Evolutionary conservation across 164 flowering plant species (phyloP).

Genomic region (Houttuynia cordata): DNA sequence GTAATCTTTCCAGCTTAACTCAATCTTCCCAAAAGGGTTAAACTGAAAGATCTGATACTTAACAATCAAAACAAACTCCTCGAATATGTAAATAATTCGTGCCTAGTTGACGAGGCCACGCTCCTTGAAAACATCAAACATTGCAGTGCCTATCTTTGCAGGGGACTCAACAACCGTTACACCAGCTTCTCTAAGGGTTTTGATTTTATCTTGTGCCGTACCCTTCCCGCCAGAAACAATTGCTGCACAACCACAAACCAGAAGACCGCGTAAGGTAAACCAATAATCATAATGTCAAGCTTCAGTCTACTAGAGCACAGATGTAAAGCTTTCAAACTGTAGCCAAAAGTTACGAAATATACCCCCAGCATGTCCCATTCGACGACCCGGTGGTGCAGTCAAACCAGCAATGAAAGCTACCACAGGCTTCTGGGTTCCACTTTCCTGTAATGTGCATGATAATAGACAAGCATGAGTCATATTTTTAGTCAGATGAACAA

Average conservation of each 20-base stretch:
- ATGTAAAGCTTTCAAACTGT: neutral
- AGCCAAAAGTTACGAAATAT: neutral
- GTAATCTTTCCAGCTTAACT: neutral
- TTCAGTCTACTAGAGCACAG: neutral
- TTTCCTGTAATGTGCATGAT: slow-evolving; percentile 46
- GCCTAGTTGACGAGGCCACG: slow-evolving; percentile 49
- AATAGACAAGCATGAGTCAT: slow-evolving; percentile 2
- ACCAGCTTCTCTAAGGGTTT: slow-evolving; percentile 80
- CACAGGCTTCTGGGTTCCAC: slow-evolving; percentile 87
- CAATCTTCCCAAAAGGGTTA: neutral
- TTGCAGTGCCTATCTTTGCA: slow-evolving; percentile 78
- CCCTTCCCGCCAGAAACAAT: slow-evolving; percentile 99
- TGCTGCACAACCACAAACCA: slow-evolving; percentile 35
- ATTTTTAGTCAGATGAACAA: neutral
- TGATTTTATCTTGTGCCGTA: slow-evolving; percentile 96
- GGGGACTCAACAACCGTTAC: slow-evolving; percentile 96
- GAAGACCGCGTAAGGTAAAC: neutral
- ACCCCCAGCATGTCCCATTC: slow-evolving; percentile 99
- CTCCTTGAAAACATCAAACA: slow-evolving; percentile 82
- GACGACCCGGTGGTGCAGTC: slow-evolving; percentile 98
- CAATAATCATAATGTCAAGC: neutral
- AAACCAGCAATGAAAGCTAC: slow-evolving; percentile 98
- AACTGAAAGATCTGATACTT: neutral
- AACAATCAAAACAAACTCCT: neutral
- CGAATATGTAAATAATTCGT: neutral